Evolutionary conservation across 2,329 filamentous ascomycete genomes (phyloP).

Genomic region (Alternaria novae-zelandiae): DNA sequence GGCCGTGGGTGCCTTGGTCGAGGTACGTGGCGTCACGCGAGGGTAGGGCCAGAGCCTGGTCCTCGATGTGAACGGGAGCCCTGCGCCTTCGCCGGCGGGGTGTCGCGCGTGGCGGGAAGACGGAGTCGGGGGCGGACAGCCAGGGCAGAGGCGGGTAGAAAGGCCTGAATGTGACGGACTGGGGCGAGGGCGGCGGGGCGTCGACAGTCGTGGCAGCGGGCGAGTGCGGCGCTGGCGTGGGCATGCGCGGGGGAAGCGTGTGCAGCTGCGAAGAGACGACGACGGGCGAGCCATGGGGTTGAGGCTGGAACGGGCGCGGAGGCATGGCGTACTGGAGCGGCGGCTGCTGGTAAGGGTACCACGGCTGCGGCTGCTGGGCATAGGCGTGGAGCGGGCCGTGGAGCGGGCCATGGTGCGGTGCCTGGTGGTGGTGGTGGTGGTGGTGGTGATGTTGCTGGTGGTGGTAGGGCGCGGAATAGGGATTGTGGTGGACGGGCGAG

Average conservation of each 20-base stretch:
- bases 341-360: conserved; percentile 47
- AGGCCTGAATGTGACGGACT: conserved; percentile 47
- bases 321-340: conserved; percentile 48
- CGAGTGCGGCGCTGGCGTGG: conserved; percentile 44
- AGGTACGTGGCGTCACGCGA: conserved; percentile 38
- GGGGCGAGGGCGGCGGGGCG: conserved; percentile 32
- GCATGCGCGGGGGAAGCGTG: conserved; percentile 34
- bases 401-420: conserved; percentile 51
- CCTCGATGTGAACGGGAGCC: conserved; percentile 47
- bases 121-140: conserved; percentile 62
- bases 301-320: conserved; percentile 47
- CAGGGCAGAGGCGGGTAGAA: conserved; percentile 64
- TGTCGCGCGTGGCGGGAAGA: conserved; percentile 61
- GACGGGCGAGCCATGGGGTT: conserved; percentile 51
- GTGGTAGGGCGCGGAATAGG: conserved; percentile 45
- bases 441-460: conserved; percentile 30
- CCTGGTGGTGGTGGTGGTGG: conserved; percentile 40
- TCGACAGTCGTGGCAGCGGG: conserved; percentile 40
- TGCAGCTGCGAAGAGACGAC: conserved; percentile 56
- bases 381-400: conserved; percentile 50
- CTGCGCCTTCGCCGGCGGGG: conserved; percentile 54
- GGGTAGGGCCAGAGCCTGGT: conserved; percentile 58
- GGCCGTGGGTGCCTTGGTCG: conserved; percentile 25
- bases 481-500: conserved; percentile 26
- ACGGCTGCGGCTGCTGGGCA: conserved; percentile 49